A percentile compares a stretch with the other conserved stretches of the same genome.
Evolutionary conservation across 495 filamentous ascomycete species (phyloP).

Genomic region (Trichoderma erinaceum): DNA sequence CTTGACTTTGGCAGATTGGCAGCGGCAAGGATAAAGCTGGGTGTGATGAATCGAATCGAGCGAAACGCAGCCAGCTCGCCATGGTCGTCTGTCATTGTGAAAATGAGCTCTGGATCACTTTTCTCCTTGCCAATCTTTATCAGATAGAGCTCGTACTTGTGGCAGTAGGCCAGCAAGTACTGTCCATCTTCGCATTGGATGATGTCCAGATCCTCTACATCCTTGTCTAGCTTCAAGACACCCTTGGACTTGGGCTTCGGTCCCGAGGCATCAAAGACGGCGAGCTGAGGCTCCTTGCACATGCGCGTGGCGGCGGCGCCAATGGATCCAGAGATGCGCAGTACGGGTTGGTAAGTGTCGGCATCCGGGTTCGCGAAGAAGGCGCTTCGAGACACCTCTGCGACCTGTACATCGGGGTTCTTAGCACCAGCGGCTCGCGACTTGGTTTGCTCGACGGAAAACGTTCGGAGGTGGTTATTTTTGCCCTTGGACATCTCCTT

Average conservation of each 20-base stretch:
- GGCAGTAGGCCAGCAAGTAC: conserved; percentile 74
- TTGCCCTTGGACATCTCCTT: conserved; percentile 63
- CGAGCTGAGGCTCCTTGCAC: conserved; percentile 64
- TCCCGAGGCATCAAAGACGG: conserved; percentile 59
- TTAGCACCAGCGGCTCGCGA: conserved; percentile 33
- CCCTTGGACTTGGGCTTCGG: conserved; percentile 54
- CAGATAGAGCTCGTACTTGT: conserved; percentile 64
- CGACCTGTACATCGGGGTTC: conserved; percentile 38
- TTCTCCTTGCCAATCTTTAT: conserved; percentile 44
- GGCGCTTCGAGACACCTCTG: conserved; percentile 50
- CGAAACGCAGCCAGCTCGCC: conserved; percentile 54
- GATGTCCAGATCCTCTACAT: conserved; percentile 80
- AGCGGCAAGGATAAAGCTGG: conserved; percentile 65
- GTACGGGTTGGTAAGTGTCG: conserved; percentile 72
- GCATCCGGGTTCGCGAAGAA: conserved; percentile 58
- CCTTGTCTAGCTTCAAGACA: conserved; percentile 59
- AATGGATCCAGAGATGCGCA: conserved; percentile 65
- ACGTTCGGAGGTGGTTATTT: conserved; percentile 85
- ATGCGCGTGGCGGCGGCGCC: conserved; percentile 71
- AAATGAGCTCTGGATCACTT: conserved; percentile 52
- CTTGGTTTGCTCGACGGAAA: conserved; percentile 51
- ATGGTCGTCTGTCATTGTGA: conserved; percentile 50
- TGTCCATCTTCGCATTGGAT: conserved; percentile 39
- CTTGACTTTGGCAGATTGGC: conserved; percentile 42
- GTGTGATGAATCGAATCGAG: conserved; percentile 68